These are phyloP conservation scores for Westerdykella aurantiaca DNA, from an alignment of 2,329 filamentous ascomycete genomes.

Conservation along the genomic window DNA sequence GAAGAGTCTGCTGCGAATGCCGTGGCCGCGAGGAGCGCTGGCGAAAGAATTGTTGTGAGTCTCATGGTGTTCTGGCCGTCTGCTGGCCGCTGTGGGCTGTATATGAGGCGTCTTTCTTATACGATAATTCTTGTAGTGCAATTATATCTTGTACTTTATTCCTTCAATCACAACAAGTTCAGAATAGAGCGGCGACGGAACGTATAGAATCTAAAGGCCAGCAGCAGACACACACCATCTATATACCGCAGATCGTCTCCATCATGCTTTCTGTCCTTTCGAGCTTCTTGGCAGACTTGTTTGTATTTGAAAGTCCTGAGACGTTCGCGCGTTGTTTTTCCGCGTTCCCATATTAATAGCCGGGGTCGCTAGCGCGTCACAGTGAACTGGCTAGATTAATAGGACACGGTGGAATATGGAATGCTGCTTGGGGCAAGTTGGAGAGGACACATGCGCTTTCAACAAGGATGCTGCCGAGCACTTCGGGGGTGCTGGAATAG, in stretches of 20 bases:
- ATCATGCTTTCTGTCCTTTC: constrained; percentile 9
- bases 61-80: constrained; percentile 15
- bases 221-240: constrained; percentile 4
- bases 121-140: background rate
- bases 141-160: background rate
- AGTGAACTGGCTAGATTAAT: constrained; percentile 14
- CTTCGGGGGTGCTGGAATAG: no score
- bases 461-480: no score
- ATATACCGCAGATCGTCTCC: constrained; percentile 9
- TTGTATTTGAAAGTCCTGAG: background rate
- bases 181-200: background rate
- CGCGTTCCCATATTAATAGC: constrained; percentile 18
- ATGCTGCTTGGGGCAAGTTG: background rate
- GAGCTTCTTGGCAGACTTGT: background rate
- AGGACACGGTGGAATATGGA: constrained; percentile 15
- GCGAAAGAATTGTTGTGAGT: constrained; percentile 15
- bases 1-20: constrained; percentile 11
- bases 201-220: background rate
- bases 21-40: constrained; percentile 17
- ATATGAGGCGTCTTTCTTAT: background rate
- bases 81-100: background rate
- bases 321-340: constrained; percentile 13
- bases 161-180: background rate
- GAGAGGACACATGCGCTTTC: no score
- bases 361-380: constrained; percentile 6